Base-by-base conservation (phyloP, 108 stramenopile species). In the Cyclotella sp. region DNA sequence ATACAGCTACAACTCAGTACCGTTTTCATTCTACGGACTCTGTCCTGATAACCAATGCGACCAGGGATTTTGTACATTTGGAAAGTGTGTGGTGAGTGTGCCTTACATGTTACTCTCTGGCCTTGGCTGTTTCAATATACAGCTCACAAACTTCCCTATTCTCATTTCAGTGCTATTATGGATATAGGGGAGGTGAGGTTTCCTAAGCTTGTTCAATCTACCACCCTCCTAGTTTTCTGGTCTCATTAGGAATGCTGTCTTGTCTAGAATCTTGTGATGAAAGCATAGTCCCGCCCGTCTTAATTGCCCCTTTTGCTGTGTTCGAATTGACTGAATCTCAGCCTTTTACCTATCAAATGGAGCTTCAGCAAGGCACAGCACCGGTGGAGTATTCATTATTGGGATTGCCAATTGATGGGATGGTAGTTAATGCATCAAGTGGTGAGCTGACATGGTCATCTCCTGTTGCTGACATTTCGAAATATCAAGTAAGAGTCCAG, bases 11-110 rank as follows among this genome's bases (percentile, higher is more conserved):
- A 77, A 77, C 41, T 69, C 76, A 22, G 57, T 77, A 44, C 76
- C 76, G 10, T 77, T 77, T 40, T 27, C 40, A 10, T 77, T 77
- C 43, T 77, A 77, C 39, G 76, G 62, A 49, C 3, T 54, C 1
- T 77, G 76, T 39, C 76, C 76, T 69, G 62, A 62, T 16, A 54
- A 68, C 34, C 26, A 69, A 59, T 77, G 76, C 28, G 51, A 68
- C 11, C 3, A 77, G 12, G 76, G 76, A 12, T 68, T 68, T 47
- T 77, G 76, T 30, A 53, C 76, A 0, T 77, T 77, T 77, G 76
- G 76, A n/a, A 53, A 41, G 22, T 77, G 76, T 30, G 41, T 59
- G n/a, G n/a, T n/a, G n/a, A n/a, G n/a, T n/a, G n/a, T n/a, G n/a
- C n/a, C n/a, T n/a, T n/a, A n/a, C n/a, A n/a, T n/a, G n/a, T n/a